Evolutionary conservation across 2,329 filamentous ascomycete species (phyloP).

Genomic region (Hymenoscyphus linearis): DNA sequence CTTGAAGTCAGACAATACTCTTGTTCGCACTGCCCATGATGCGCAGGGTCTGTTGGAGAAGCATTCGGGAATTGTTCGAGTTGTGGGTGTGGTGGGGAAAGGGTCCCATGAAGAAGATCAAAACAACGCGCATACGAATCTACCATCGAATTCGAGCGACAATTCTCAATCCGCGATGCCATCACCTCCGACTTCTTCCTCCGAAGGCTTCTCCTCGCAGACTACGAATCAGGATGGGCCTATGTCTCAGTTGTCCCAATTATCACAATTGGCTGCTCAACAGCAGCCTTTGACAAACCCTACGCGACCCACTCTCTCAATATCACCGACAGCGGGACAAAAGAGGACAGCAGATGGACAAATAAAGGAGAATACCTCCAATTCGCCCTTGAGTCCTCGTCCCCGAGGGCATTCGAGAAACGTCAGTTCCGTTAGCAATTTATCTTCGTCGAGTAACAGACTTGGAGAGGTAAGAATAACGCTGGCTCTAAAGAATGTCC

Average conservation of each 20-base stretch:
- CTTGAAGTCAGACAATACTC: conserved; percentile 21
- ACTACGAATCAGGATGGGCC: conserved; percentile 45
- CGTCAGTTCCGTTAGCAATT: conserved; percentile 60
- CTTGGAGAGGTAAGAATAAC: conserved; percentile 66
- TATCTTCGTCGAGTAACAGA: conserved; percentile 56
- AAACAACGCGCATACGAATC: conserved; percentile 11
- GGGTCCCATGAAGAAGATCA: conserved; percentile 2
- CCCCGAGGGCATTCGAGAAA: conserved; percentile 59
- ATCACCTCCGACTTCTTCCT: conserved; percentile 35
- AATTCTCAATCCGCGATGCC: conserved; percentile 42
- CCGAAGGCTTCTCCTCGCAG: conserved; percentile 33
- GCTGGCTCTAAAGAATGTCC: conserved; percentile 1
- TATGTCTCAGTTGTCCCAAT: conserved; percentile 47
- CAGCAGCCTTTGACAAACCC: conserved; percentile 35
- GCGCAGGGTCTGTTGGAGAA: conserved; percentile 11
- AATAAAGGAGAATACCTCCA: conserved; percentile 53
- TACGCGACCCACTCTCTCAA: conserved; percentile 19
- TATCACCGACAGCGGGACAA: conserved; percentile 38
- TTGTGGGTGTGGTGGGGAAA: conserved; percentile 9
- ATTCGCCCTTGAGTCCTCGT: conserved; percentile 37
- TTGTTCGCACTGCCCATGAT: conserved; percentile 14
- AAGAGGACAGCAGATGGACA: conserved; percentile 76
- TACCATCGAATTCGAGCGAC: conserved; percentile 33
- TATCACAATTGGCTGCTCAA: conserved; percentile 53
- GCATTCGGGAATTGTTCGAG: conserved; percentile 6